These are phyloP conservation scores for Penicillium concentricum DNA, from an alignment of 2,329 filamentous ascomycete species.

Conservation along the genomic window DNA sequence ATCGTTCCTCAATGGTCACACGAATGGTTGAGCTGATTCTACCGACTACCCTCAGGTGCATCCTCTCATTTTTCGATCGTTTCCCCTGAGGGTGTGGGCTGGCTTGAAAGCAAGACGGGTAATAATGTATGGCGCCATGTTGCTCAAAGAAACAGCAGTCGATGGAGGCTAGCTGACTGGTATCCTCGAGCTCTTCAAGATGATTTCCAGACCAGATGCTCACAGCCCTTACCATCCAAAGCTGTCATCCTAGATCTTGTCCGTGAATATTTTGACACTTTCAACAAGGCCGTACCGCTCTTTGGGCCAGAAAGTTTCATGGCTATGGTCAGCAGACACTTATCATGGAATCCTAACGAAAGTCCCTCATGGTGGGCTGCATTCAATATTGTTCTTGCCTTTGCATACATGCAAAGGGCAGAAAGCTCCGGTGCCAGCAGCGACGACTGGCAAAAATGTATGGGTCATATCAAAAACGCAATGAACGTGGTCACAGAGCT, in stretches of 20 bases:
- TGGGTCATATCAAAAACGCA: slow-evolving; percentile 21
- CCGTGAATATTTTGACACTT: slow-evolving; percentile 9
- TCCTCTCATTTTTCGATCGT: slow-evolving; percentile 16
- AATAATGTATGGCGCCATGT: slow-evolving; percentile 1
- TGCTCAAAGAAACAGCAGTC: slow-evolving; percentile 1
- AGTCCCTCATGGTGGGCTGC: slow-evolving; percentile 20
- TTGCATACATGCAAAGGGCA: slow-evolving; percentile 19
- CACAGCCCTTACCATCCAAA: slow-evolving; percentile 12
- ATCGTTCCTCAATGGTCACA: not conserved
- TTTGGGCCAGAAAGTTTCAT: slow-evolving; percentile 10
- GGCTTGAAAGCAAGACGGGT: slow-evolving; percentile 1
- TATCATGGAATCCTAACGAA: slow-evolving; percentile 21
- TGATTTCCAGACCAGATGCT: slow-evolving; percentile 9
- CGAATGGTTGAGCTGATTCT: not conserved
- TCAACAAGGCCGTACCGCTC: slow-evolving; percentile 17
- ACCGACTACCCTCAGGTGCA: slow-evolving; percentile 8
- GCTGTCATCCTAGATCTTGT: slow-evolving; percentile 8
- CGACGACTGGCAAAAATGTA: slow-evolving; percentile 16
- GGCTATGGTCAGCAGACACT: slow-evolving; percentile 14
- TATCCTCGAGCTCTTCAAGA: slow-evolving; percentile 16
- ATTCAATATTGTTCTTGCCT: slow-evolving; percentile 22
- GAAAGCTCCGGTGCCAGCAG: not conserved
- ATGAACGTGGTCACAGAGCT: slow-evolving; percentile 19
- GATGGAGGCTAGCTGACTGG: slow-evolving; percentile 16
- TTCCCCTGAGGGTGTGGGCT: not conserved